Conservation (phyloP, 495 filamentous ascomycete species). For the Xylaria nigripes region DNA sequence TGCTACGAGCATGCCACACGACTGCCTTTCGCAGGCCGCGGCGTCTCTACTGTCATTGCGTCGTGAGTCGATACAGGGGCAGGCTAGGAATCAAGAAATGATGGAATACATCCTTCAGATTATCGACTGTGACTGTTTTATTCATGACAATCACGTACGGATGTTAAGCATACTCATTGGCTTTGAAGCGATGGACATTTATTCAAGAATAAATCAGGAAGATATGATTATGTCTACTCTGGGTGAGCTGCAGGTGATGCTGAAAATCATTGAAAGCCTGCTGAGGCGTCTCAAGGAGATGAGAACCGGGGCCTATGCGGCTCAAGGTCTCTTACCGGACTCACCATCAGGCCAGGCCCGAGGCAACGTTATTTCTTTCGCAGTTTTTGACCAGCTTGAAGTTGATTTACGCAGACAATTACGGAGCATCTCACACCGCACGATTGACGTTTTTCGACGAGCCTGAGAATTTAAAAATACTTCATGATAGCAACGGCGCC, state of each 20-base stretch:
- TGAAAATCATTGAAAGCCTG: conserved; percentile 10
- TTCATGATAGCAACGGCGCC: conserved; percentile 3
- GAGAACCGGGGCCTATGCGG: conserved; percentile 2
- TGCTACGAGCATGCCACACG: conserved; percentile 4
- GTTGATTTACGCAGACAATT: conserved; percentile 10
- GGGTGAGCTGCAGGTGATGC: conserved; percentile 10
- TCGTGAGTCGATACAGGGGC: conserved; percentile 1
- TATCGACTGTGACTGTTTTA: conserved; percentile 13
- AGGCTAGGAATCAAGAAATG: conserved; percentile 1
- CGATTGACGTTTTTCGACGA: conserved; percentile 9
- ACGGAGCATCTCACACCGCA: conserved; percentile 6
- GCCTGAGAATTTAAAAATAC: background rate
- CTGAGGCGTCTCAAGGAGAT: conserved; percentile 9
- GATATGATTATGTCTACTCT: conserved; percentile 3
- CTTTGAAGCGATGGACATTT: conserved; percentile 10
- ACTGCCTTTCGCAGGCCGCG: conserved; percentile 12
- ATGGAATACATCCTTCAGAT: conserved; percentile 11
- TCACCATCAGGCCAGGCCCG: background rate
- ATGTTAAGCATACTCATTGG: conserved; percentile 12
- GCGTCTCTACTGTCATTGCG: conserved; percentile 7
- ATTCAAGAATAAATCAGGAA: conserved; percentile 6
- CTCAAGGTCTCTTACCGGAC: background rate
- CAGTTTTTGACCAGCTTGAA: conserved; percentile 13
- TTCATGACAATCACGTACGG: conserved; percentile 4
- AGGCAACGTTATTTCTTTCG: conserved; percentile 4